Base-by-base conservation (phyloP, 371 early-diverging fungal genomes). In the Rhizopus stolonifer region DNA sequence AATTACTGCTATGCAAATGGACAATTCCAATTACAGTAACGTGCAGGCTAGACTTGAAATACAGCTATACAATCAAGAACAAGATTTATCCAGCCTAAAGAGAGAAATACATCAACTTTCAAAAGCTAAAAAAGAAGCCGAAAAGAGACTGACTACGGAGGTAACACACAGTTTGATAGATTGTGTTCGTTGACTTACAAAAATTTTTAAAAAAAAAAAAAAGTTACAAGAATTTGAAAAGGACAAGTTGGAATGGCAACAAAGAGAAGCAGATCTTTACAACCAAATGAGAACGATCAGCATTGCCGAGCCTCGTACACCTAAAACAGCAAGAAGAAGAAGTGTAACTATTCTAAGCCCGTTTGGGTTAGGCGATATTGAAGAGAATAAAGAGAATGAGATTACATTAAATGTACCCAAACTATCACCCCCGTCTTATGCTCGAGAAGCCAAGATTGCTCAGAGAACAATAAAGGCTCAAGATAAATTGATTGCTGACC, bases 381-480 rank as follows among this genome's bases (percentile, higher is more conserved):
- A 59, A 32, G 59, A 60, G 21, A 48, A 61, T 25, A 40, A 48
- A 6, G 48, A 51, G 19, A 25, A 32, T 18, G 46, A 42, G 32
- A 31, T 25, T 9, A 29, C 38, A 15, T 18, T 47, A 13, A 33
- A 40, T 44, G 42, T 29, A 42, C 70, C 74, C 15, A 73, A 77
- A 51, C 32, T 77, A 34, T 72, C 72, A 9, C 44, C 55, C 1
- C 61, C 74, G 2, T 72, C 72, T 9, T 77, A 71, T 60, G 72
- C 70, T 7, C 59, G 75, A 4, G 78, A 78, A 49, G 67, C 72
- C n/a, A 78, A 74, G 45, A 74, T 78, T 46, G 78, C 78, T 8
- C 72, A 74, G 39, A 61, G 72, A 31, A 78, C 78, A 18, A 78
- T 78, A 54, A 78, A 72, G 46, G 77, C 73, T n/a, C 77, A 76